These are phyloP conservation scores for Xylaria sp. DNA, from an alignment of 2,329 filamentous ascomycete species.

Conservation along the genomic window DNA sequence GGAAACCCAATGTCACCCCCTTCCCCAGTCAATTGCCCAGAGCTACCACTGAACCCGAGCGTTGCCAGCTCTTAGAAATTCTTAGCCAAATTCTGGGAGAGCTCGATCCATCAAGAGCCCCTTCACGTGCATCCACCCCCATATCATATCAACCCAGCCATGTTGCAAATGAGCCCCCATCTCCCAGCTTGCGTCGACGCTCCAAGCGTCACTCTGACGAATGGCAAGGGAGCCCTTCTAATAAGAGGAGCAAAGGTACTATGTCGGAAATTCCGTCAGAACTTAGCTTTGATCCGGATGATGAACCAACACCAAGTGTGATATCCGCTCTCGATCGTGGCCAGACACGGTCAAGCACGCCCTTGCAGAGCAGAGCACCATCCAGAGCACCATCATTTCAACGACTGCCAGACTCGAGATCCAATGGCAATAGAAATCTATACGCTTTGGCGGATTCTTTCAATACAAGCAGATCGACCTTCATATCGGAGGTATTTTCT, in stretches of 20 bases:
- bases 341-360: conserved; percentile 18
- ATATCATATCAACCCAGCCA: conserved; percentile 3
- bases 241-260: conserved; percentile 26
- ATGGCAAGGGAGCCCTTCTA: conserved; percentile 17
- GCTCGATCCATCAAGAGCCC: conserved; percentile 14
- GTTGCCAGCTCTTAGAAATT: conserved; percentile 25
- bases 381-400: conserved; percentile 10
- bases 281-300: conserved; percentile 20
- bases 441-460: conserved; percentile 30
- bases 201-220: conserved; percentile 33
- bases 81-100: conserved; percentile 29
- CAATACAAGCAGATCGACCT: conserved; percentile 39
- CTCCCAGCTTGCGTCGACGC: conserved; percentile 16
- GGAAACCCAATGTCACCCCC: conserved; percentile 27
- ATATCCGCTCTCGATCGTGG: conserved; percentile 32
- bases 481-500: conserved; percentile 41
- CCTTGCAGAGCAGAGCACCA: conserved; percentile 17
- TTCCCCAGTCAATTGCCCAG: conserved; percentile 25
- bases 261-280: conserved; percentile 15
- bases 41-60: conserved; percentile 31
- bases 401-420: conserved; percentile 2
- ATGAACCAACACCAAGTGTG: conserved; percentile 22
- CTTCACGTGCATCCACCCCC: conserved; percentile 8
- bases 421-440: conserved; percentile 9
- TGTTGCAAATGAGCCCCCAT: conserved; percentile 15